phyloP scores from a whole-genome alignment of 805 yeast species.

The Isabelozyma pseudorhagii region DNA sequence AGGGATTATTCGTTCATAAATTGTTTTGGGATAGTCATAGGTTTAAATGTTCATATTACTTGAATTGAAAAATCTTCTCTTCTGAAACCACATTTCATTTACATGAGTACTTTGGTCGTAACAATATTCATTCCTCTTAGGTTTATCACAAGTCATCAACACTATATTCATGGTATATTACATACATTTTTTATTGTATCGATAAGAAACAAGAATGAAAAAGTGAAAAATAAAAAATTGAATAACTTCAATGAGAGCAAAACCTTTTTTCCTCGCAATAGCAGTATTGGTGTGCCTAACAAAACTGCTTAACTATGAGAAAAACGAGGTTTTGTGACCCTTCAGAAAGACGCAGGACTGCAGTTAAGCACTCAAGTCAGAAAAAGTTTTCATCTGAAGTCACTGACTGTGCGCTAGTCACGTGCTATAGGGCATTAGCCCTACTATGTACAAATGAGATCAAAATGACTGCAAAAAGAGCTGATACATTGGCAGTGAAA shows the following conservation, averaged over 20 bases:
- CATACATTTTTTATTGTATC: background rate
- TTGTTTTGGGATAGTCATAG: background rate
- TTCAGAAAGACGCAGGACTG: background rate
- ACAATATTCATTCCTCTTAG: background rate
- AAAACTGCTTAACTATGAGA: background rate
- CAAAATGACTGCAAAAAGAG: background rate
- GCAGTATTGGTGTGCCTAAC: background rate
- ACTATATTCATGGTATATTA: background rate
- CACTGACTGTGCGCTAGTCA: background rate
- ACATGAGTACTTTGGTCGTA: too few species aligned
- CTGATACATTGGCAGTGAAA: background rate
- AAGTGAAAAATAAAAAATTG: background rate
- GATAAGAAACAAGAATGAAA: background rate
- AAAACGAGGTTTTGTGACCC: background rate
- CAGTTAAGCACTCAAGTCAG: background rate
- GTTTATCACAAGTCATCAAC: background rate
- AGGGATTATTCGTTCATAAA: background rate
- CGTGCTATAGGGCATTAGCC: background rate
- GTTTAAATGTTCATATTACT: background rate
- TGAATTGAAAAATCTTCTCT: too few species aligned
- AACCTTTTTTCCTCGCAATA: background rate
- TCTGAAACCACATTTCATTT: too few species aligned
- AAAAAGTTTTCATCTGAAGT: background rate
- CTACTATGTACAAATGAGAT: background rate
- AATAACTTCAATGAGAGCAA: background rate